Percentiles rank a stretch among this genome's conserved stretches.
phyloP scores from a whole-genome alignment of 305 asterid genomes.

The Fraxinus baroniana region DNA sequence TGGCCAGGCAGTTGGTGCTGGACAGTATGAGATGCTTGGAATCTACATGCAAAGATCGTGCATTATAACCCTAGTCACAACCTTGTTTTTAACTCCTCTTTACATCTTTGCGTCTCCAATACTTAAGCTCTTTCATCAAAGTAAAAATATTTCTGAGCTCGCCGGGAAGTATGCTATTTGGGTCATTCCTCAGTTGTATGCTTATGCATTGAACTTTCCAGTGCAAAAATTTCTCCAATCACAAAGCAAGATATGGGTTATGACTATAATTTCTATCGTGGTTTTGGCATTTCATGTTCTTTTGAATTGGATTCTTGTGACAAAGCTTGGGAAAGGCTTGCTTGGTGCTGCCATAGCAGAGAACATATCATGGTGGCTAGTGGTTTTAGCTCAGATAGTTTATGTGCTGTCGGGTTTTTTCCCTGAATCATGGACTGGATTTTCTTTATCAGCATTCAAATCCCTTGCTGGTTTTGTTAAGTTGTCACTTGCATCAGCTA shows the following conservation, averaged over 20 bases:
- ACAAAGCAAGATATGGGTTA: constrained; percentile 81
- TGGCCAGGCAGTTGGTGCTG: constrained; percentile 89
- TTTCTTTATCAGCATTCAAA: constrained; percentile 58
- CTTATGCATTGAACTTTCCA: constrained; percentile 77
- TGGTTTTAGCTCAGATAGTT: constrained; percentile 60
- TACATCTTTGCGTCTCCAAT: constrained; percentile 60
- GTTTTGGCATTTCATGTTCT: constrained; percentile 55
- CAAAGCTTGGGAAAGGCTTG: constrained; percentile 48
- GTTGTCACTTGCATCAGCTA: constrained; percentile 74
- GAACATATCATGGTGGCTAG: constrained; percentile 75
- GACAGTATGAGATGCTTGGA: constrained; percentile 62
- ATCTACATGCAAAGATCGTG: constrained; percentile 75
- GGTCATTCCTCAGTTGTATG: constrained; percentile 76
- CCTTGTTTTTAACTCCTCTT: constrained; percentile 57
- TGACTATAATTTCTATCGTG: constrained; percentile 52
- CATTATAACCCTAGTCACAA: constrained; percentile 50
- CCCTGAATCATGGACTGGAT: constrained; percentile 77
- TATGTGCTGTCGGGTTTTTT: constrained; percentile 64
- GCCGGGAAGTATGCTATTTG: constrained; percentile 71
- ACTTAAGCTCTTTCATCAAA: constrained; percentile 51
- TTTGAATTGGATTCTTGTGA: constrained; percentile 62
- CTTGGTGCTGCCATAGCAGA: constrained; percentile 80
- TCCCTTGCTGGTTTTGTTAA: constrained; percentile 57
- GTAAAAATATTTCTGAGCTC: constrained; percentile 39
- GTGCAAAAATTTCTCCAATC: constrained; percentile 78